A percentile compares a stretch with the other conserved stretches of the same genome.
These are phyloP conservation scores for Penicillium freii DNA, from an alignment of 2,329 filamentous ascomycete species.

Conservation along the genomic window DNA sequence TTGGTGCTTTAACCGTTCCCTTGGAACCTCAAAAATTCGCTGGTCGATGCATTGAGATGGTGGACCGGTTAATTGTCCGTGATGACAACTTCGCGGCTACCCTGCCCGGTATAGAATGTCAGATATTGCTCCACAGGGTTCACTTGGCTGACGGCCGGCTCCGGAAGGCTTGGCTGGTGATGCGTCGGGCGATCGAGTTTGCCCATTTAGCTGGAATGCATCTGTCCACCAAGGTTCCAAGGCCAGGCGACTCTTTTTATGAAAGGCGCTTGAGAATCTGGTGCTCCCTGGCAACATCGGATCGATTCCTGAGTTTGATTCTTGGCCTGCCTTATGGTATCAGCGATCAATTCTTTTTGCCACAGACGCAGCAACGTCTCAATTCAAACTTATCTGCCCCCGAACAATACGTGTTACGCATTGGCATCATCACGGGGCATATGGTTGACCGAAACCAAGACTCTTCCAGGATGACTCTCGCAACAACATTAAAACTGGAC, in stretches of 20 bases:
- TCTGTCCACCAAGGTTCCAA: conserved; percentile 31
- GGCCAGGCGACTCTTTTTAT: conserved; percentile 26
- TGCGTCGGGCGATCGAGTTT: conserved; percentile 52
- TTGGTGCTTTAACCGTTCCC: conserved; percentile 36
- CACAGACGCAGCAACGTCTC: conserved; percentile 29
- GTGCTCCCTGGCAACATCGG: conserved; percentile 43
- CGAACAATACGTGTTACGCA: conserved; percentile 33
- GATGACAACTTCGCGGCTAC: conserved; percentile 53
- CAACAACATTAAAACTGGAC: conserved; percentile 43
- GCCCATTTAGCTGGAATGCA: conserved; percentile 54
- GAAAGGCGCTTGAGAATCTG: conserved; percentile 40
- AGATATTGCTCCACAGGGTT: conserved; percentile 52
- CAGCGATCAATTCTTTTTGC: conserved; percentile 30
- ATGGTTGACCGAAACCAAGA: conserved; percentile 46
- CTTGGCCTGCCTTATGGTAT: conserved; percentile 53
- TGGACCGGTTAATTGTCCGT: conserved; percentile 49
- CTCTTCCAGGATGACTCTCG: conserved; percentile 35
- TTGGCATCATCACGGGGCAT: conserved; percentile 38
- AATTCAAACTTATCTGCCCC: conserved; percentile 15
- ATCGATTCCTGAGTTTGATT: conserved; percentile 54
- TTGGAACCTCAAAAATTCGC: conserved; percentile 45
- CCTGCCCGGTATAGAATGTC: conserved; percentile 54
- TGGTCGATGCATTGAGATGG: conserved; percentile 47
- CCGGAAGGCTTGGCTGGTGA: conserved; percentile 54
- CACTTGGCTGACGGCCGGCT: conserved; percentile 57